Conservation (phyloP, 192 early-diverging fungal genomes). For the Dimargaris xerosporica region DNA sequence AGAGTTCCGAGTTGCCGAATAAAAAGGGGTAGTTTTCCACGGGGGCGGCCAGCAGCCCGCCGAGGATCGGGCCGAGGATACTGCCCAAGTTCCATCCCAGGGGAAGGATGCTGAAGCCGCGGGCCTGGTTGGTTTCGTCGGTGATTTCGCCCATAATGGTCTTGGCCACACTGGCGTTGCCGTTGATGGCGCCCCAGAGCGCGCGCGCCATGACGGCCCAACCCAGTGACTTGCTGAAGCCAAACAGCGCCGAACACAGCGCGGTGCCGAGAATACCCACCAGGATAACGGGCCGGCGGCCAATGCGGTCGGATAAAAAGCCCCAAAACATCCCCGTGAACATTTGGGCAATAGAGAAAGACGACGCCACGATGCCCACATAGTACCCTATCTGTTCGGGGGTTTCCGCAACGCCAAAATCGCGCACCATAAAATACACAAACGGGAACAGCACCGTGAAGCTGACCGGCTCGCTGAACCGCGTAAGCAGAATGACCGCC, state of each 20-base stretch:
- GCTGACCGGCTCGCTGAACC: slow-evolving; percentile 51
- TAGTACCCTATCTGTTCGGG: slow-evolving; percentile 74
- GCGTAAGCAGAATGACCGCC: slow-evolving; percentile 13
- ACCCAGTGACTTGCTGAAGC: slow-evolving; percentile 35
- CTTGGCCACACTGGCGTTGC: slow-evolving; percentile 65
- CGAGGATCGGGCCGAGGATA: slow-evolving; percentile 53
- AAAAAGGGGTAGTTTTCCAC: slow-evolving; percentile 42
- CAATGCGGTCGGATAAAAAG: slow-evolving; percentile 58
- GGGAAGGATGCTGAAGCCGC: slow-evolving; percentile 62
- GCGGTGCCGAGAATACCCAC: slow-evolving; percentile 64
- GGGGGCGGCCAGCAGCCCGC: slow-evolving; percentile 68
- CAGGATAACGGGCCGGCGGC: slow-evolving; percentile 65
- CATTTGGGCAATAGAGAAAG: slow-evolving; percentile 35
- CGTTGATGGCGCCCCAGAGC: slow-evolving; percentile 56
- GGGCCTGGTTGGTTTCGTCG: slow-evolving; percentile 59
- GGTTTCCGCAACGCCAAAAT: slow-evolving; percentile 49
- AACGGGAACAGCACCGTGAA: slow-evolving; percentile 65
- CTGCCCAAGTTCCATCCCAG: slow-evolving; percentile 52
- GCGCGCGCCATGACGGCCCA: slow-evolving; percentile 46
- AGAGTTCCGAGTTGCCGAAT: slow-evolving; percentile 39
- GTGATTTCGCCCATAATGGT: slow-evolving; percentile 75
- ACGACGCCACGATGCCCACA: slow-evolving; percentile 30
- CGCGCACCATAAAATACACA: slow-evolving; percentile 64
- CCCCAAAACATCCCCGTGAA: slow-evolving; percentile 52
- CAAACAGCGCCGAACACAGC: slow-evolving; percentile 54